phyloP scores from a whole-genome alignment of 345 rosid species.

The Xanthoceras sorbifolium region DNA sequence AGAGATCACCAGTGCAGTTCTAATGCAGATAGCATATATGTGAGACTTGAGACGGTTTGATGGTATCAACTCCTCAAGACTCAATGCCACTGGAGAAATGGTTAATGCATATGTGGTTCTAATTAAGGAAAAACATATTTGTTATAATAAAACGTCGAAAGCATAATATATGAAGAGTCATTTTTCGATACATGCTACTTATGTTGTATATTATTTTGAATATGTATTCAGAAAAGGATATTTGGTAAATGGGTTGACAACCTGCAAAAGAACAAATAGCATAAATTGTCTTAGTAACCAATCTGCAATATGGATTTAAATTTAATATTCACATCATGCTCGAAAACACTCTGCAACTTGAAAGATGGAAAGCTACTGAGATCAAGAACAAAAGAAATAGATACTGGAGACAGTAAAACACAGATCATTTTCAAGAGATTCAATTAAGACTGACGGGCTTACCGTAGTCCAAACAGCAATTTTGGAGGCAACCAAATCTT shows the following conservation, averaged over 20 bases:
- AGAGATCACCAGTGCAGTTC: conserved; percentile 74
- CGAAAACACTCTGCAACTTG: not conserved
- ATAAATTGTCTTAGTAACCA: not conserved
- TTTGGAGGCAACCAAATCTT: conserved; percentile 82
- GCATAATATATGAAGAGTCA: not conserved
- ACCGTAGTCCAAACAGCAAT: conserved; percentile 97
- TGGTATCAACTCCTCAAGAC: conserved; percentile 90
- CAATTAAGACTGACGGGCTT: conserved; percentile 15
- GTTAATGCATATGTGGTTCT: conserved; percentile 78
- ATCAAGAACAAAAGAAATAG: not conserved
- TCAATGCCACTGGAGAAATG: conserved; percentile 88
- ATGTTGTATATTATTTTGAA: not conserved
- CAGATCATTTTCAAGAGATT: not conserved
- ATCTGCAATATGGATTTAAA: not conserved
- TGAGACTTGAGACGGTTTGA: conserved; percentile 57
- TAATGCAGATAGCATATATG: conserved; percentile 59
- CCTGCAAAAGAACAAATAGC: conserved; percentile 50
- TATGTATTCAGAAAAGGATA: conserved; percentile 45
- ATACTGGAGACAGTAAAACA: not conserved
- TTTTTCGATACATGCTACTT: not conserved
- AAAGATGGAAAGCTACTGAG: not conserved
- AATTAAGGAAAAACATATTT: conserved; percentile 37
- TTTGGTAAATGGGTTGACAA: conserved; percentile 93
- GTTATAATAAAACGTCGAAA: not conserved
- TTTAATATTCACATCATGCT: not conserved